Evolutionary conservation across 495 filamentous ascomycete species (phyloP).

Genomic region (Talaromyces thailandensis): DNA sequence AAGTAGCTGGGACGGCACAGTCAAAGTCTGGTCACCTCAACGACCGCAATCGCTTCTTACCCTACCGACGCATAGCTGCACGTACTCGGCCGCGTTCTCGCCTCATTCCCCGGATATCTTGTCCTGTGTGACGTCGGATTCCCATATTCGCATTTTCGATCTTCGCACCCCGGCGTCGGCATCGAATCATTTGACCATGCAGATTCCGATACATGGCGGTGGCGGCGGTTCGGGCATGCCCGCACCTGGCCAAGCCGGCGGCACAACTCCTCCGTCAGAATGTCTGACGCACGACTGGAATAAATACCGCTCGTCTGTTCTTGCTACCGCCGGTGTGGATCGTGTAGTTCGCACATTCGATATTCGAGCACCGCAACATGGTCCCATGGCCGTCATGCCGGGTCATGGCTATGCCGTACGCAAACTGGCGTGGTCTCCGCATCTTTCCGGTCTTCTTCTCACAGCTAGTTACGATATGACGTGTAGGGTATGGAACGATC

Average conservation of each 20-base stretch:
- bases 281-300: conserved; percentile 97
- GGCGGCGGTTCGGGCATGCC: conserved; percentile 35
- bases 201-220: conserved; percentile 65
- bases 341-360: conserved; percentile 80
- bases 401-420: conserved; percentile 91
- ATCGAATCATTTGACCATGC: conserved; percentile 69
- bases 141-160: conserved; percentile 81
- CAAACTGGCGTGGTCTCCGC: conserved; percentile 81
- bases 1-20: conserved; percentile 85
- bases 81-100: conserved; percentile 75
- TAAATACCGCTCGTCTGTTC: conserved; percentile 76
- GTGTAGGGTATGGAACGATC: conserved; percentile 82
- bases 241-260: conserved; percentile 25
- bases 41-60: conserved; percentile 64
- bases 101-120: conserved; percentile 72
- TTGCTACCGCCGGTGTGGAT: conserved; percentile 90
- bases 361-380: conserved; percentile 61
- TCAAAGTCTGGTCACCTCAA: conserved; percentile 85
- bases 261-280: conserved; percentile 51
- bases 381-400: conserved; percentile 58
- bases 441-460: conserved; percentile 74
- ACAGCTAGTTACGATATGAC: conserved; percentile 98
- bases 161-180: conserved; percentile 72
- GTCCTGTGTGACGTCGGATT: conserved; percentile 76
- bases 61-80: conserved; percentile 82